Evolutionary conservation across 805 yeast species (phyloP).

Genomic region (Jamesozyma spencerorum): DNA sequence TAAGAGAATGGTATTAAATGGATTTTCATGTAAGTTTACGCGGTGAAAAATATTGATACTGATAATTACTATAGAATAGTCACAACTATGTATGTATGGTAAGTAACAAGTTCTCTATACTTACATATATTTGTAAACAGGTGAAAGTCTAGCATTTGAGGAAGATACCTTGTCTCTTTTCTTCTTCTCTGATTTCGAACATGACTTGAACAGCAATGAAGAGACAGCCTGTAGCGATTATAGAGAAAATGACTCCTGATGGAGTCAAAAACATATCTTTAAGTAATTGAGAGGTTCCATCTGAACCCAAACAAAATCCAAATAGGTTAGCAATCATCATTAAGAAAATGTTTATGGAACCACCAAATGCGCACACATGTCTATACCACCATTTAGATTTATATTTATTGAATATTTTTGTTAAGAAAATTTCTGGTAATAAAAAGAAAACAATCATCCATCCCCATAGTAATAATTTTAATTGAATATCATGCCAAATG

Average conservation of each 20-base stretch:
- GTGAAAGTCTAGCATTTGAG: slow-evolving; percentile 47
- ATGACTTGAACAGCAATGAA: slow-evolving; percentile 85
- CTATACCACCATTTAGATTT: slow-evolving; percentile 58
- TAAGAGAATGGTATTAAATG: too few species aligned
- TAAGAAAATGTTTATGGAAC: slow-evolving; percentile 86
- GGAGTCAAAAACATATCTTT: slow-evolving; percentile 63
- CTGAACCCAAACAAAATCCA: slow-evolving; percentile 89
- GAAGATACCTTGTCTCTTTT: slow-evolving; percentile 72
- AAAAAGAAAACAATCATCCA: slow-evolving; percentile 85
- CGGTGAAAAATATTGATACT: too few species aligned
- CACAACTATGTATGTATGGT: too few species aligned
- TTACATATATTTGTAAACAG: too few species aligned
- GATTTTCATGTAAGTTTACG: too few species aligned
- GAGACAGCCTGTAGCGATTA: slow-evolving; percentile 52
- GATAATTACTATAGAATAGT: too few species aligned
- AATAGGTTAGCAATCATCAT: slow-evolving; percentile 95
- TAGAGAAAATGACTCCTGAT: slow-evolving; percentile 55
- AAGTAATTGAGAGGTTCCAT: slow-evolving; percentile 64
- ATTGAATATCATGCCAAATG: slow-evolving; percentile 94
- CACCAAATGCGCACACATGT: slow-evolving; percentile 77
- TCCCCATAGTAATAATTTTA: slow-evolving; percentile 86
- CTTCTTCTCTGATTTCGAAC: slow-evolving; percentile 87
- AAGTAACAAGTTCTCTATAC: too few species aligned
- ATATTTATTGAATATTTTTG: slow-evolving; percentile 34
- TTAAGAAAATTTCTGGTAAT: slow-evolving; percentile 71